phyloP scores from a whole-genome alignment of 1,139 yeast species.

The Scheffersomyces stambukii region DNA sequence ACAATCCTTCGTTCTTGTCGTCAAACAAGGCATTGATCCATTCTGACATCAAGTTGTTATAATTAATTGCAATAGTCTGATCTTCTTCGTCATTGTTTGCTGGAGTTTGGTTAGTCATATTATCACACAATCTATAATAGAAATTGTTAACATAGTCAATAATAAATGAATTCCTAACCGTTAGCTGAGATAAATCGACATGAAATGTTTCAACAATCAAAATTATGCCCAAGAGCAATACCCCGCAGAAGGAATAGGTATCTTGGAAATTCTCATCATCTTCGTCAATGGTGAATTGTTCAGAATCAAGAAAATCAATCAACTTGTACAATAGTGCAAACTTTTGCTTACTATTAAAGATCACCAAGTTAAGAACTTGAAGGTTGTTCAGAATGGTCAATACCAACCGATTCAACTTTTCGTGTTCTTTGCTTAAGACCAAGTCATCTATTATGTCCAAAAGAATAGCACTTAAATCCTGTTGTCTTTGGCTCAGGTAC shows the following conservation, averaged over 20 bases:
- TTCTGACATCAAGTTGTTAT: constrained; percentile 52
- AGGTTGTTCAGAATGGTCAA: constrained; percentile 41
- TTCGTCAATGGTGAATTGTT: constrained; percentile 32
- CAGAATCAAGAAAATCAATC: constrained; percentile 31
- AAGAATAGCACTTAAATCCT: constrained; percentile 33
- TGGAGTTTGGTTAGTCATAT: constrained; percentile 20
- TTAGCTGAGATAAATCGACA: constrained; percentile 26
- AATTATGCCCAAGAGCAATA: constrained; percentile 48
- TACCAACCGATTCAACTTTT: constrained; percentile 47
- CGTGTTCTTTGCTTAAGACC: constrained; percentile 32
- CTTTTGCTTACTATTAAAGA: constrained; percentile 27
- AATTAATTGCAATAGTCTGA: constrained; percentile 28
- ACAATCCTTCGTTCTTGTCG: constrained; percentile 67
- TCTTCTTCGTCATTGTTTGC: constrained; percentile 22
- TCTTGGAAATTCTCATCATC: constrained; percentile 61
- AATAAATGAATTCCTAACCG: constrained; percentile 27
- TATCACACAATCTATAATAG: constrained; percentile 28
- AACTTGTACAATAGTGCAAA: constrained; percentile 20
- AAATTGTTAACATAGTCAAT: constrained; percentile 33
- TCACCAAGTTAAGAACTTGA: constrained; percentile 38
- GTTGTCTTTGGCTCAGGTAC: constrained; percentile 29
- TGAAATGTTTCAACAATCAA: constrained; percentile 43
- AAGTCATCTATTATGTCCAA: constrained; percentile 34
- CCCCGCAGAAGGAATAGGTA: constrained; percentile 63
- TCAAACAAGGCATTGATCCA: constrained; percentile 85